Evolutionary conservation across 2,329 filamentous ascomycete genomes (phyloP).

Genomic region (Monilinia vaccinii-corymbosi): DNA sequence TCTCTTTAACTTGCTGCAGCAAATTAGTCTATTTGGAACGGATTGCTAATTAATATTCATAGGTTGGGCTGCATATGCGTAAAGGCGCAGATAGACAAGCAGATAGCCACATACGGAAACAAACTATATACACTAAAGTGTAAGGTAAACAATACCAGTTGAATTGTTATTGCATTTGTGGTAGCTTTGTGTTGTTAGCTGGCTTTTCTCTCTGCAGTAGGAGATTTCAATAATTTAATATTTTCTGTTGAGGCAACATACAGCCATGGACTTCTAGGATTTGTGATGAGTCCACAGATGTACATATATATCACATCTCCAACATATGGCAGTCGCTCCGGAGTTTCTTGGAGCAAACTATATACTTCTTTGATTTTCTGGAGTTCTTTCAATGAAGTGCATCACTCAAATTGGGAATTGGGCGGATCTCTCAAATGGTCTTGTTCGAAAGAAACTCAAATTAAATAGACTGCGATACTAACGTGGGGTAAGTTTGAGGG

Average conservation of each 20-base stretch:
- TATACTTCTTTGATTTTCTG: not conserved
- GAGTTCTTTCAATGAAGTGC: not conserved
- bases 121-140: not conserved
- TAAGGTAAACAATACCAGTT: too few relatives aligned
- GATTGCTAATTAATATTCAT: constrained; percentile 10
- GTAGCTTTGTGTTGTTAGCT: not conserved
- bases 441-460: too few relatives aligned
- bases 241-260: not conserved
- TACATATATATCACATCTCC: not conserved
- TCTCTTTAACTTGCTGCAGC: not conserved
- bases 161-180: not conserved
- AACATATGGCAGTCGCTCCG: too few relatives aligned
- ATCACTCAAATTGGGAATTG: not conserved
- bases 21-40: not conserved
- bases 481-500: too few relatives aligned
- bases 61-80: constrained; percentile 45
- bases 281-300: not conserved
- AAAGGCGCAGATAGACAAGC: not conserved
- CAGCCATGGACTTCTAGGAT: not conserved
- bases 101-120: not conserved
- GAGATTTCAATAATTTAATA: not conserved
- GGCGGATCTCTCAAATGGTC: not conserved
- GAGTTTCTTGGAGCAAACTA: too few relatives aligned
- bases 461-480: too few relatives aligned
- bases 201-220: not conserved